Base-by-base conservation (phyloP, 1,139 yeast species). In the Yamadazyma sp. region DNA sequence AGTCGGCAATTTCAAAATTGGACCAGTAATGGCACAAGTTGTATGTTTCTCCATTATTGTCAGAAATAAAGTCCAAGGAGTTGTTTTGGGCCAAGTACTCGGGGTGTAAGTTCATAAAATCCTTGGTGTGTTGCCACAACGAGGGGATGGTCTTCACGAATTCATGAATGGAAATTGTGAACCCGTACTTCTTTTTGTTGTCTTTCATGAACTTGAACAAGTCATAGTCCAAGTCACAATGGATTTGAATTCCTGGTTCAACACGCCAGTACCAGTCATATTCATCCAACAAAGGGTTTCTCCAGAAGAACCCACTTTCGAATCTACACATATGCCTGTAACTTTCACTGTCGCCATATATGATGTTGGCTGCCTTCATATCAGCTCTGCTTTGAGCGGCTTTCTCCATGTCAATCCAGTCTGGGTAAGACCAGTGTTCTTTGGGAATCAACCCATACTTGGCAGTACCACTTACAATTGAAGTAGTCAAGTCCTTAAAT, bases 1-100 rank as follows among this genome's bases (percentile, higher is more conserved):
- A 69, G 44, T 80, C 77, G 1, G 83, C 96, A 51, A 89, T 74
- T 61, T 89, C 97, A 54, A 89, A 89, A 64, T 89, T 89, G 25
- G 95, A 81, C 97, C 97, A 89, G 70, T 83, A 89, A 58, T 89
- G 97, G 59, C 96, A 87, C 47, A 77, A 61, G 62, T 88, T 88
- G 62, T 86, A 88, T 4, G 80, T 69, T 33, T 72, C 70, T 12
- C 92, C 87, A 6, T 67, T 65, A 56, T 84, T 88, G 46, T 76
- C 62, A 27, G 78, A 65, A 66, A 80, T 64, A 49, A 78, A 79
- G 26, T 70, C 72, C 54, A 73, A 51, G 36, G 76, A 55, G 51
- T 76, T 77, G 47, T 78, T 57, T 25, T 63, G 43, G 24, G 76
- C 76, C n/a, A 76, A 42, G 38, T 66, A 65, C 4, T 67, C 59